These are phyloP conservation scores for Blepharisma japonicum DNA, from an alignment of 73 alveolate genomes.

Conservation along the genomic window DNA sequence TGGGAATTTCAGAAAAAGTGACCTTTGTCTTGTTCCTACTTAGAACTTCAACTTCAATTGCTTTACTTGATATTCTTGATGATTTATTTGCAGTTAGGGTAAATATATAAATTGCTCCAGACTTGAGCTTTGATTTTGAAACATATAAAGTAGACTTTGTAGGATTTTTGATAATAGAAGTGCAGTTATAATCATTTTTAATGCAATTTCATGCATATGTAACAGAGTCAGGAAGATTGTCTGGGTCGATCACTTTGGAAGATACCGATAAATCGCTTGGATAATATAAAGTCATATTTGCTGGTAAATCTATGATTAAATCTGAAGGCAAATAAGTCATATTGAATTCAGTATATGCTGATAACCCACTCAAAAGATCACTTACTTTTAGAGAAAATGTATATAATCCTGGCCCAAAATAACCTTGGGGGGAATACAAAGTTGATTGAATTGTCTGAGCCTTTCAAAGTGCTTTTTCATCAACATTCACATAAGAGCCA, in stretches of 20 bases:
- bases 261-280: too few relatives aligned
- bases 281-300: neutral
- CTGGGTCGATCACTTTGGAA: neutral
- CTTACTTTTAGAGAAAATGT: neutral
- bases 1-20: neutral
- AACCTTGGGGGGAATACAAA: neutral
- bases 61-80: neutral
- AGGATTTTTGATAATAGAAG: neutral
- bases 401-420: slow-evolving; percentile 10
- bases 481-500: neutral
- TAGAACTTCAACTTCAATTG: neutral
- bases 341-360: neutral
- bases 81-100: slow-evolving; percentile 4
- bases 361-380: neutral
- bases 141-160: neutral
- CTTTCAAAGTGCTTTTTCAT: neutral
- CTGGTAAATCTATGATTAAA: neutral
- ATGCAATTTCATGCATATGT: neutral
- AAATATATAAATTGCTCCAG: neutral
- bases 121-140: neutral
- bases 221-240: neutral
- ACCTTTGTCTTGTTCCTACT: neutral
- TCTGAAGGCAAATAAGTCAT: neutral
- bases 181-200: neutral
- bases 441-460: neutral